Conservation (phyloP, 1,284 basidiomycete genomes). For the Phlebopus sp. region DNA sequence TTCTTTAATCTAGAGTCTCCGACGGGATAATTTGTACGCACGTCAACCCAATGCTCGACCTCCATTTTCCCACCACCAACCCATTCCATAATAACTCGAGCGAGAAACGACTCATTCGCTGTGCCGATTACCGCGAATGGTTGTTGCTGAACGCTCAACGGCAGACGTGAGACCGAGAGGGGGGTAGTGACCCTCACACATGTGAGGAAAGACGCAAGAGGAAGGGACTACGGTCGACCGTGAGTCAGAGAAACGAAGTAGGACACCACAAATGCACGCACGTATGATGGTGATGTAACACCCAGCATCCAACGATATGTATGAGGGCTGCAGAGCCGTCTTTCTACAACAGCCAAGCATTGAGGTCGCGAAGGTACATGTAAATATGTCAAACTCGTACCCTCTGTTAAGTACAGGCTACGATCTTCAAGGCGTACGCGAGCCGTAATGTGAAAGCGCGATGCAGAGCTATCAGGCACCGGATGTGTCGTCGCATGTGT, state of each 20-base stretch:
- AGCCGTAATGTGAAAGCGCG: slow-evolving; percentile 65
- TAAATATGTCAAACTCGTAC: slow-evolving; percentile 33
- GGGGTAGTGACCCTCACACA: slow-evolving; percentile 42
- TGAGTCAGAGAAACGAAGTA: slow-evolving; percentile 1
- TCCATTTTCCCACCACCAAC: slow-evolving; percentile 42
- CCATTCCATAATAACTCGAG: slow-evolving; percentile 56
- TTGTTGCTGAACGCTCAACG: slow-evolving; percentile 41
- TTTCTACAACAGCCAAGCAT: slow-evolving; percentile 34
- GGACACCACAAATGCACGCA: slow-evolving; percentile 34
- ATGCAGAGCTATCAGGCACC: slow-evolving; percentile 29
- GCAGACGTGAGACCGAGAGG: slow-evolving; percentile 29
- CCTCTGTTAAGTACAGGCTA: slow-evolving; percentile 57
- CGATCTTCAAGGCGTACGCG: slow-evolving; percentile 62
- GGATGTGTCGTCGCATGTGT: slow-evolving; percentile 12
- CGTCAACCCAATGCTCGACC: slow-evolving; percentile 77
- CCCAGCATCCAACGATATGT: slow-evolving; percentile 73
- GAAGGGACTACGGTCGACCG: slow-evolving; percentile 15
- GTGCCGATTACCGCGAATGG: slow-evolving; percentile 60
- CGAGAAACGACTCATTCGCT: slow-evolving; percentile 61
- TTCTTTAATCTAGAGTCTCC: not conserved
- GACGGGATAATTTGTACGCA: slow-evolving; percentile 30
- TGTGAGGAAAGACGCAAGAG: slow-evolving; percentile 47
- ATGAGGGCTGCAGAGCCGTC: slow-evolving; percentile 38
- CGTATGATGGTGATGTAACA: slow-evolving; percentile 69
- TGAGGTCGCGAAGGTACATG: not conserved